A percentile compares a stretch with the other conserved stretches of the same genome.
These are phyloP conservation scores for Vitis hybrid DNA, from an alignment of 177 flowering plant genomes.

Conservation along the genomic window DNA sequence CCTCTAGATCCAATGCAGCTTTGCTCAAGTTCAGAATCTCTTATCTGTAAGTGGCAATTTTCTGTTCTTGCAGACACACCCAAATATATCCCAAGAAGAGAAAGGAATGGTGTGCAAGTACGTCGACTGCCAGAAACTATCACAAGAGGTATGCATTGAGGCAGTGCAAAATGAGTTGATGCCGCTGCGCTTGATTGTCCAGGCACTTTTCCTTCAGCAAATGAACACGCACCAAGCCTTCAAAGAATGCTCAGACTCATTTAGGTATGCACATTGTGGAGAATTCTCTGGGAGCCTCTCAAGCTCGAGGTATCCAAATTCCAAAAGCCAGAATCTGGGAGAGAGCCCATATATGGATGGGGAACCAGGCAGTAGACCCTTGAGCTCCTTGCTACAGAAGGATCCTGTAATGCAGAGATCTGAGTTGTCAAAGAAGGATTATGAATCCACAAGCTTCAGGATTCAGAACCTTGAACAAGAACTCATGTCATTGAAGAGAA, in stretches of 20 bases:
- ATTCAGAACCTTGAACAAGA: constrained; percentile 84
- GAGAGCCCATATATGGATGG: constrained; percentile 53
- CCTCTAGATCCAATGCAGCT: neutral
- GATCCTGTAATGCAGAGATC: constrained; percentile 34
- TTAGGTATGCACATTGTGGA: constrained; percentile 47
- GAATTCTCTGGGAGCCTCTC: constrained; percentile 64
- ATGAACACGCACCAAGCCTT: constrained; percentile 78
- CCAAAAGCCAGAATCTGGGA: constrained; percentile 46
- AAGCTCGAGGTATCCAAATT: constrained; percentile 48
- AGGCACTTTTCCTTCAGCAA: constrained; percentile 87
- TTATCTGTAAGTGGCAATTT: neutral
- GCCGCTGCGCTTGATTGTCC: constrained; percentile 91
- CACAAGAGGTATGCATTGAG: constrained; percentile 75
- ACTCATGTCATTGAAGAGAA: constrained; percentile 62
- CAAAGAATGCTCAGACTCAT: constrained; percentile 84
- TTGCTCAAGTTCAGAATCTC: neutral
- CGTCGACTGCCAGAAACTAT: constrained; percentile 83
- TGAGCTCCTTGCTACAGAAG: constrained; percentile 52
- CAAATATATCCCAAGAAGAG: constrained; percentile 64
- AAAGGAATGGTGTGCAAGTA: constrained; percentile 67
- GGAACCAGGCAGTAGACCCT: constrained; percentile 32
- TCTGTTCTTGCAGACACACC: constrained; percentile 53
- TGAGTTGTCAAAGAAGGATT: constrained; percentile 49
- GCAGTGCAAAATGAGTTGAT: constrained; percentile 89
- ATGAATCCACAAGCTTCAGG: constrained; percentile 85